A percentile compares a stretch with the other conserved stretches of the same genome.
phyloP scores from a whole-genome alignment of 495 filamentous ascomycete genomes.

The Eremomyces bilateralis region DNA sequence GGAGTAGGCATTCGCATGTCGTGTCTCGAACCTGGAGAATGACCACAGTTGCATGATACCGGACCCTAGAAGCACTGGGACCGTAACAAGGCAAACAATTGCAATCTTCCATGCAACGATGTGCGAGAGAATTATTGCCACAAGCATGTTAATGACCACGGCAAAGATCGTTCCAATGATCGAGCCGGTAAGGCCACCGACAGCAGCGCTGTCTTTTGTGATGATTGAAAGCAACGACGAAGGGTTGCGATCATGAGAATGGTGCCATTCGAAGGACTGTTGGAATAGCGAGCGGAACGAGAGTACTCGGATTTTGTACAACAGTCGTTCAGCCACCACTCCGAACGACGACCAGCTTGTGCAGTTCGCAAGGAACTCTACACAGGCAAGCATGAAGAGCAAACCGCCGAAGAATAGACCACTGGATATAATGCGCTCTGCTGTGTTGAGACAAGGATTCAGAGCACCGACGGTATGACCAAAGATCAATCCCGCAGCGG shows the following conservation, averaged over 20 bases:
- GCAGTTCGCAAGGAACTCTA: slow-evolving; percentile 31
- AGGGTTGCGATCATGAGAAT: background rate
- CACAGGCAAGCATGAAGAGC: slow-evolving; percentile 32
- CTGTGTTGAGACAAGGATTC: slow-evolving; percentile 4
- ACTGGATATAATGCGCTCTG: slow-evolving; percentile 2
- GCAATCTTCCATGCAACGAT: slow-evolving; percentile 41
- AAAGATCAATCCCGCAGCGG: slow-evolving; percentile 5
- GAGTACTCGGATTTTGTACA: background rate
- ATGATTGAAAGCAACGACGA: slow-evolving; percentile 13
- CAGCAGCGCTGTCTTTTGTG: slow-evolving; percentile 26
- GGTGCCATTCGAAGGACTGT: background rate
- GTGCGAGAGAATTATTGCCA: slow-evolving; percentile 30
- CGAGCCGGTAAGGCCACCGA: slow-evolving; percentile 24
- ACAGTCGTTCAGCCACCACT: background rate
- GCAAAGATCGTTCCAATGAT: slow-evolving; percentile 25
- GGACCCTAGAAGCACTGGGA: slow-evolving; percentile 32
- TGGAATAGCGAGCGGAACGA: background rate
- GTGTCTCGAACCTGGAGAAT: background rate
- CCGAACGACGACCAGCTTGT: slow-evolving; percentile 14
- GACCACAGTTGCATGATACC: slow-evolving; percentile 26
- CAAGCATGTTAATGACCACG: slow-evolving; percentile 21
- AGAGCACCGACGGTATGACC: slow-evolving; percentile 7
- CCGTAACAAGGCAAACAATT: slow-evolving; percentile 30
- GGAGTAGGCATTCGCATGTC: background rate
- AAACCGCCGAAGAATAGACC: slow-evolving; percentile 27